phyloP scores from a whole-genome alignment of 192 early-diverging fungal genomes.

The Oehlia diaphana region DNA sequence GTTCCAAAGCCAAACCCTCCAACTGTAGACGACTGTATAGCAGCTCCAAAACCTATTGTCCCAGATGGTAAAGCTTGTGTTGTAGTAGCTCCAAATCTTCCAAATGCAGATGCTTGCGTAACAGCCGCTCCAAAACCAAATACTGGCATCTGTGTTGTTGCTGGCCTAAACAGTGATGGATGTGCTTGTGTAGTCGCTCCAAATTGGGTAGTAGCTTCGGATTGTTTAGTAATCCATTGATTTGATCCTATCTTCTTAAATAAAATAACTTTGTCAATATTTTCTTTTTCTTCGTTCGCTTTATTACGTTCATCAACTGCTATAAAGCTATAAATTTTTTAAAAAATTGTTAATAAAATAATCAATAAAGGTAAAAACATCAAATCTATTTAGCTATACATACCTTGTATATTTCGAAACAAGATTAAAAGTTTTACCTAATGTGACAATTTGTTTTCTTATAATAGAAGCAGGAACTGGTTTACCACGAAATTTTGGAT shows the following conservation, averaged over 20 bases:
- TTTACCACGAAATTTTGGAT: not conserved
- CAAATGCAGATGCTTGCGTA: not conserved
- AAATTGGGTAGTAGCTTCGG: too few species aligned
- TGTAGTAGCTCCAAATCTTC: too few species aligned
- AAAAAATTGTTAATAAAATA: not conserved
- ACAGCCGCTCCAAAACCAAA: not conserved
- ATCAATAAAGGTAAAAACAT: not conserved
- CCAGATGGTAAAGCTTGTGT: too few species aligned
- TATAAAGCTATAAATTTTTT: not conserved
- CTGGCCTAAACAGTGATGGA: not conserved
- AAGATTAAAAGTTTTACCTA: not conserved
- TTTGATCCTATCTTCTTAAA: not conserved
- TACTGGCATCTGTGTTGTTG: not conserved
- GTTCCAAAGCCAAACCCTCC: too few species aligned
- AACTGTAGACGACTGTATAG: not conserved
- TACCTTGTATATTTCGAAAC: slow-evolving; percentile 14
- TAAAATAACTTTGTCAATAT: not conserved
- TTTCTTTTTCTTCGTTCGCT: not conserved
- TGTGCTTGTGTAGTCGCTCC: too few species aligned
- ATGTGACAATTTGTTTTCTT: not conserved
- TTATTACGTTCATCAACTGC: slow-evolving; percentile 17
- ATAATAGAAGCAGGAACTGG: not conserved
- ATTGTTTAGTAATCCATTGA: not conserved
- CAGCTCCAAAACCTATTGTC: too few species aligned
- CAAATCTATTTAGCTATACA: not conserved